These are phyloP conservation scores for Blastocystis sp. DNA, from an alignment of 352 stramenopile genomes.

Conservation along the genomic window DNA sequence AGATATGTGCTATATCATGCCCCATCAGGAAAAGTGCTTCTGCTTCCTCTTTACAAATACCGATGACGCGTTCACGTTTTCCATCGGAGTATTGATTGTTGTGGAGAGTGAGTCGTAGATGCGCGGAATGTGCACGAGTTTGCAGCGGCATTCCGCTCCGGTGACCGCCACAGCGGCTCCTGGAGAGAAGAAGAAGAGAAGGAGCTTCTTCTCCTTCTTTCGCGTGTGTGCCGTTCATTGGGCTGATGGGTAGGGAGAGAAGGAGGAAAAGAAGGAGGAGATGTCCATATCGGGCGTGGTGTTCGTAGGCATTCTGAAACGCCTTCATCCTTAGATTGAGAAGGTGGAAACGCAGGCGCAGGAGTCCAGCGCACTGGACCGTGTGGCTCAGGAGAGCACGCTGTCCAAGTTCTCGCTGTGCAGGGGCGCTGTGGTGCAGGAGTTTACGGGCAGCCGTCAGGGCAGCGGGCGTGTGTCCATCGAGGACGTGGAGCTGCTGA, in stretches of 20 bases:
- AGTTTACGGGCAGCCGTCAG: neutral
- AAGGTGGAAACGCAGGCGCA: neutral
- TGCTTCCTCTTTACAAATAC: constrained; percentile 40
- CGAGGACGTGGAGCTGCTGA: neutral
- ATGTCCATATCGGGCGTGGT: neutral
- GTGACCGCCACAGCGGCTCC: neutral
- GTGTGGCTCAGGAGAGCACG: neutral
- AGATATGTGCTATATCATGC: constrained; percentile 30
- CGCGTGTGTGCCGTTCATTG: neutral
- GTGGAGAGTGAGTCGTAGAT: neutral
- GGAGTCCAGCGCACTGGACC: neutral
- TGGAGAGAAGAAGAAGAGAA: constrained; percentile 9
- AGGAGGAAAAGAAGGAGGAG: neutral
- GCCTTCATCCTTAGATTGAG: neutral
- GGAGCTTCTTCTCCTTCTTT: neutral
- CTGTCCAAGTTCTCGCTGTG: neutral
- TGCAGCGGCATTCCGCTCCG: neutral
- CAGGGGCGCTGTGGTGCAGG: neutral
- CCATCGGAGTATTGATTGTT: neutral
- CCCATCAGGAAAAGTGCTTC: constrained; percentile 32
- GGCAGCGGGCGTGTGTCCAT: neutral
- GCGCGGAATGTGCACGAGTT: constrained; percentile 5
- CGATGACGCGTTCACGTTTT: constrained; percentile 37
- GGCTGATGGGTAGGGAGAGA: neutral
- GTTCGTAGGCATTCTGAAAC: neutral